phyloP scores from a whole-genome alignment of 1,284 basidiomycete genomes.

The Mycena citricolor region DNA sequence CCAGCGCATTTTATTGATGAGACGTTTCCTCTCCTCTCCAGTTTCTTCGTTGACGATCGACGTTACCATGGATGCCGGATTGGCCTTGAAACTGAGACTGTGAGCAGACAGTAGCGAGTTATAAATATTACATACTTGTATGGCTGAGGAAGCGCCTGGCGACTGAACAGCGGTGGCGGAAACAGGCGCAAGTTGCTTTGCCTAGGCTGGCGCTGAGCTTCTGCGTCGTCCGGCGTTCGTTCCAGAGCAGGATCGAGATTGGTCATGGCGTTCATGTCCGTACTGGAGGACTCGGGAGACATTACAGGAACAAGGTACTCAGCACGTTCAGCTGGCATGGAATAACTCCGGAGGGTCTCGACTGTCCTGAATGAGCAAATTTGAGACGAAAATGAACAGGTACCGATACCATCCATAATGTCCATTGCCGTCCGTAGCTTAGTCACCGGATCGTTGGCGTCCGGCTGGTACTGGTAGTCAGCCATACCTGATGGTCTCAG shows the following conservation, averaged over 20 bases:
- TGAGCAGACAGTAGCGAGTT: neutral
- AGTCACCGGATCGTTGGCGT: constrained; percentile 66
- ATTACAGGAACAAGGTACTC: constrained; percentile 47
- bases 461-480: constrained; percentile 85
- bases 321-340: constrained; percentile 64
- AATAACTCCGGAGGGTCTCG: constrained; percentile 68
- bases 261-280: constrained; percentile 26
- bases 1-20: constrained; percentile 80
- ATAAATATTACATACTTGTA: constrained; percentile 59
- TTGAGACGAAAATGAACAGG: constrained; percentile 11
- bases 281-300: constrained; percentile 10
- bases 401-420: constrained; percentile 75
- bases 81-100: constrained; percentile 69
- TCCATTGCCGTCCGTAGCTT: constrained; percentile 73
- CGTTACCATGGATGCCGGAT: constrained; percentile 67
- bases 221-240: constrained; percentile 31
- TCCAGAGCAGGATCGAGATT: constrained; percentile 40
- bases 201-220: constrained; percentile 22
- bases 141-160: constrained; percentile 71
- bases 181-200: constrained; percentile 68
- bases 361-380: constrained; percentile 42
- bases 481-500: constrained; percentile 68
- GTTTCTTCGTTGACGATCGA: constrained; percentile 69
- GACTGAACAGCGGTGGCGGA: constrained; percentile 83
- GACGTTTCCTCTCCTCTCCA: constrained; percentile 76